phyloP scores from a whole-genome alignment of 352 stramenopile species.

The Phytophthora palmivora region DNA sequence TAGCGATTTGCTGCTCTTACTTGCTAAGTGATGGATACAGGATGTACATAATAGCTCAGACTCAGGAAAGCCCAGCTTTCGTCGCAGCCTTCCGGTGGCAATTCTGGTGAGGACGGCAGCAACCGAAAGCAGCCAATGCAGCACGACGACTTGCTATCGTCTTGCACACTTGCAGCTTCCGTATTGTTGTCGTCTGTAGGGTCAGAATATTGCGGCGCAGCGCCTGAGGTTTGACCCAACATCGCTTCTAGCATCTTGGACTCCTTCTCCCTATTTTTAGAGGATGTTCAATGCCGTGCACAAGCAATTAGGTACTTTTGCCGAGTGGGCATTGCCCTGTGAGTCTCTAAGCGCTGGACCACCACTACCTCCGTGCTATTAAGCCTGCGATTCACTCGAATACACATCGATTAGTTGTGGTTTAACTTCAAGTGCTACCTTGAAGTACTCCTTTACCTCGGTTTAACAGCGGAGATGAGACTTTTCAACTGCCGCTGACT shows the following conservation, averaged over 20 bases:
- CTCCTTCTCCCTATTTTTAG: constrained; percentile 16
- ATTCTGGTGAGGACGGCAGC: constrained; percentile 23
- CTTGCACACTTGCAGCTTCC: background rate
- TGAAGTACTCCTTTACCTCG: constrained; percentile 17
- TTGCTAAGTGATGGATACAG: constrained; percentile 32
- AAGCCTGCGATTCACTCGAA: constrained; percentile 25
- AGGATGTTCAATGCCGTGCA: too few species aligned
- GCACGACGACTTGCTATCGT: constrained; percentile 18
- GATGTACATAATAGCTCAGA: constrained; percentile 39
- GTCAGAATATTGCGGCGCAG: background rate
- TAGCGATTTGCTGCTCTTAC: constrained; percentile 7
- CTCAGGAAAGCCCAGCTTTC: constrained; percentile 4
- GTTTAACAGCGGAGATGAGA: constrained; percentile 1
- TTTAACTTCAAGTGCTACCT: constrained; percentile 31
- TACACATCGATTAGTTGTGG: constrained; percentile 11
- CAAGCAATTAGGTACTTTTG: too few species aligned
- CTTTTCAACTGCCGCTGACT: background rate
- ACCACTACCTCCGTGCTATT: constrained; percentile 6
- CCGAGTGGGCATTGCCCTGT: too few species aligned
- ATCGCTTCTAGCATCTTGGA: constrained; percentile 1
- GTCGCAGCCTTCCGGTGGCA: constrained; percentile 6
- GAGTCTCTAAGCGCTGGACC: constrained; percentile 8
- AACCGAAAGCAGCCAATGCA: constrained; percentile 52
- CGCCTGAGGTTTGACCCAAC: background rate
- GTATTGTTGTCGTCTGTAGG: background rate